Evolutionary conservation across 345 rosid genomes (phyloP).

Genomic region (Anacardium occidentale): DNA sequence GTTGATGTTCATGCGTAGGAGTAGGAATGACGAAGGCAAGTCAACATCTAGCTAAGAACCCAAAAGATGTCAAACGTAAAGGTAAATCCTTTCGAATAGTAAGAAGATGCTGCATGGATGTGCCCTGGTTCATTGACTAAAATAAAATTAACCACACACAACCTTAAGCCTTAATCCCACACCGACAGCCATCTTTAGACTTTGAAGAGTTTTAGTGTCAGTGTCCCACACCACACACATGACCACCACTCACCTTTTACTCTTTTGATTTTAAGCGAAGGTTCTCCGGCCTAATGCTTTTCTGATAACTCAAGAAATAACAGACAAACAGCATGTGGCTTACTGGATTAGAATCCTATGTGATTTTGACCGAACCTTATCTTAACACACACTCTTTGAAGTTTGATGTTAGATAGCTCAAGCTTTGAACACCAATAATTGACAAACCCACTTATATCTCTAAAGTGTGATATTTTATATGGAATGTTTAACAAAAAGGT

Average conservation of each 20-base stretch:
- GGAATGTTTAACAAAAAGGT: conserved; percentile 23
- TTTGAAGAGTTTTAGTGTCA: conserved; percentile 7
- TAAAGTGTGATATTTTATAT: background rate
- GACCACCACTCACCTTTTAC: conserved; percentile 35
- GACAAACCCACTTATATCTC: conserved; percentile 17
- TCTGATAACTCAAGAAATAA: conserved; percentile 16
- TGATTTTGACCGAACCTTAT: conserved; percentile 35
- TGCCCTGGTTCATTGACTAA: conserved; percentile 22
- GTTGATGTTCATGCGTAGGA: conserved; percentile 30
- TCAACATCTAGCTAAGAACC: conserved; percentile 32
- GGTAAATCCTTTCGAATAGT: conserved; percentile 27
- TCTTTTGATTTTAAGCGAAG: conserved; percentile 31
- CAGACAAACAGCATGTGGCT: conserved; percentile 31
- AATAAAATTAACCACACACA: conserved; percentile 12
- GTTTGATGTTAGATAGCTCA: background rate
- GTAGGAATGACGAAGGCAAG: conserved; percentile 24
- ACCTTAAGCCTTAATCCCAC: background rate
- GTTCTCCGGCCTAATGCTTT: conserved; percentile 22
- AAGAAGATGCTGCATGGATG: conserved; percentile 43
- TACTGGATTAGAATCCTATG: conserved; percentile 56
- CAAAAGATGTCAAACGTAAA: conserved; percentile 27
- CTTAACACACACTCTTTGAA: conserved; percentile 15
- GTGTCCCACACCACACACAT: conserved; percentile 23
- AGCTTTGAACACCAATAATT: conserved; percentile 37
- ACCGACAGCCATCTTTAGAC: conserved; percentile 12